A percentile compares a stretch with the other conserved stretches of the same genome.
These are phyloP conservation scores for Pseudozyma thailandica DNA, from an alignment of 1,284 basidiomycete species.

Conservation along the genomic window DNA sequence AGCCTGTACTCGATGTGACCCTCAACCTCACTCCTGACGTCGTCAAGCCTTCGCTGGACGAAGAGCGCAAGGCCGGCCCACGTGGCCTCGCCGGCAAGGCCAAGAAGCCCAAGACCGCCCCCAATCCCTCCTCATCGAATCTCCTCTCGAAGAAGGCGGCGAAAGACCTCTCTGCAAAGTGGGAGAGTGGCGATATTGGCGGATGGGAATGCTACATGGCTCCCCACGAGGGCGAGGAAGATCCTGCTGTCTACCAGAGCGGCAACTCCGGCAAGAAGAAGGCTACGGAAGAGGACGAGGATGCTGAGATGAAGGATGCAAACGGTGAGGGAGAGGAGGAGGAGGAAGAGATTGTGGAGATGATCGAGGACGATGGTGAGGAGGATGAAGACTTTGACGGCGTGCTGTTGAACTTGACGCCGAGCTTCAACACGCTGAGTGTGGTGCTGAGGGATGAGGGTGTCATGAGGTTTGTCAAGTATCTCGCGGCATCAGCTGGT, in stretches of 20 bases:
- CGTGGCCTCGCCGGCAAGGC: slow-evolving; percentile 65
- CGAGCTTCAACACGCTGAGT: slow-evolving; percentile 88
- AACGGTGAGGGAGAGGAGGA: slow-evolving; percentile 68
- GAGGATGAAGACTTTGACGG: slow-evolving; percentile 78
- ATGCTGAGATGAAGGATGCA: slow-evolving; percentile 43
- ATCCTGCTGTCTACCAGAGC: slow-evolving; percentile 85
- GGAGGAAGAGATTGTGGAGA: slow-evolving; percentile 64
- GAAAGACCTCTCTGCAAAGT: slow-evolving; percentile 69
- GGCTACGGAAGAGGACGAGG: slow-evolving; percentile 35
- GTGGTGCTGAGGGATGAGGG: slow-evolving; percentile 91
- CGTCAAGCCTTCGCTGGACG: slow-evolving; percentile 51
- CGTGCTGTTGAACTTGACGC: slow-evolving; percentile 87
- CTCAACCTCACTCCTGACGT: slow-evolving; percentile 86
- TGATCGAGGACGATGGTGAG: slow-evolving; percentile 67
- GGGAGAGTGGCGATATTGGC: slow-evolving; percentile 84
- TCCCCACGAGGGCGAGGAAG: slow-evolving; percentile 83
- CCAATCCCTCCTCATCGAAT: slow-evolving; percentile 9
- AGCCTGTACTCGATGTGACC: slow-evolving; percentile 80
- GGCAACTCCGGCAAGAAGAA: slow-evolving; percentile 67
- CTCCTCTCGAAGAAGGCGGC: slow-evolving; percentile 51
- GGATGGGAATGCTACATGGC: slow-evolving; percentile 99
- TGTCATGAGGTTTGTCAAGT: slow-evolving; percentile 75
- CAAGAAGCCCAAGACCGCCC: slow-evolving; percentile 33
- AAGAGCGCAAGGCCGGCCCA: slow-evolving; percentile 51
- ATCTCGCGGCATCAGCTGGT: slow-evolving; percentile 60